These are phyloP conservation scores for Trichoderma semiorbis DNA, from an alignment of 2,329 filamentous ascomycete genomes.

Conservation along the genomic window DNA sequence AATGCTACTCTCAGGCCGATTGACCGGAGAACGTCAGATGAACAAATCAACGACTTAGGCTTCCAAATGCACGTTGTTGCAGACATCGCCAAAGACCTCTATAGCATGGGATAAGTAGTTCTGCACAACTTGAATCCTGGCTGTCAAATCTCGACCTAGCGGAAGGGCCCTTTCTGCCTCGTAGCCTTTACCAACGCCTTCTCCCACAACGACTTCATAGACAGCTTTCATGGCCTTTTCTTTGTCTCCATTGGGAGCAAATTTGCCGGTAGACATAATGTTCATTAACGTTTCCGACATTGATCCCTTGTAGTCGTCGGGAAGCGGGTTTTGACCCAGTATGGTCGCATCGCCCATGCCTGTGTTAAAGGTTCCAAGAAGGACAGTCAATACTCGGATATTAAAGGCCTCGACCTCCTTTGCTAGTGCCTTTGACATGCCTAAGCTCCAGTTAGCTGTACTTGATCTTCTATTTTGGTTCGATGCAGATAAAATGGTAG, in stretches of 20 bases:
- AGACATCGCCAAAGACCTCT: background rate
- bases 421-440: constrained; percentile 4
- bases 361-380: constrained; percentile 12
- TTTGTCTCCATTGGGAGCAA: constrained; percentile 7
- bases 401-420: constrained; percentile 9
- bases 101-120: background rate
- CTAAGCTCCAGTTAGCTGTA: background rate
- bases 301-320: background rate
- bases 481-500: background rate
- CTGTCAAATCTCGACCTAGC: background rate
- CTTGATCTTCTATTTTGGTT: accelerated
- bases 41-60: background rate
- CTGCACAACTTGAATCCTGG: background rate
- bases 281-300: background rate
- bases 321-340: background rate
- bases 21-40: background rate
- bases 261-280: background rate
- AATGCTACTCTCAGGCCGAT: background rate
- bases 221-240: constrained; percentile 11
- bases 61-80: constrained; percentile 2
- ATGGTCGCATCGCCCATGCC: constrained; percentile 1
- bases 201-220: background rate
- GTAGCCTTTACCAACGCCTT: background rate
- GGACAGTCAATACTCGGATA: constrained; percentile 2
- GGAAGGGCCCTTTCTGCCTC: constrained; percentile 5